Conservation (phyloP, 1,284 basidiomycete genomes). For the Sporisorium iseilematis-ciliati region DNA sequence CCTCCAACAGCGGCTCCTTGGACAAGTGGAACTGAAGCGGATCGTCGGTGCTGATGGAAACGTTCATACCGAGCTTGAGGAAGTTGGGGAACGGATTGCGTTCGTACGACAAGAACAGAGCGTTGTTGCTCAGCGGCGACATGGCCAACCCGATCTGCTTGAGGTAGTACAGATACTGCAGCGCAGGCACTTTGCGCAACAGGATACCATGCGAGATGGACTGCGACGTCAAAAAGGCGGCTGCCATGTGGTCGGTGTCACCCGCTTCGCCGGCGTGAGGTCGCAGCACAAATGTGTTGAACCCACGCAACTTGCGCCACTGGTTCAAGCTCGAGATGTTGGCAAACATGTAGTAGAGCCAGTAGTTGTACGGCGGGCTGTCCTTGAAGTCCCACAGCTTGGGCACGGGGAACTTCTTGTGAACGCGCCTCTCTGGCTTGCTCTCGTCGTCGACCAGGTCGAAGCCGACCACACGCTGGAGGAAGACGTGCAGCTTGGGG, state of each 20-base stretch:
- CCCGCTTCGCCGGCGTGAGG: conserved; percentile 98
- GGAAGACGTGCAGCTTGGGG: conserved; percentile 93
- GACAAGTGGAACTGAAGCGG: conserved; percentile 73
- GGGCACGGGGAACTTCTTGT: conserved; percentile 96
- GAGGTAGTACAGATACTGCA: conserved; percentile 80
- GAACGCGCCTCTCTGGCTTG: conserved; percentile 88
- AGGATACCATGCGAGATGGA: conserved; percentile 99
- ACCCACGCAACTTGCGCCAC: conserved; percentile 86
- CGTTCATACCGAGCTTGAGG: conserved; percentile 95
- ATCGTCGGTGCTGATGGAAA: conserved; percentile 95
- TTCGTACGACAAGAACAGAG: conserved; percentile 95
- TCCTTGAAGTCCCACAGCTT: conserved; percentile 88
- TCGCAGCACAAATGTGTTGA: conserved; percentile 94
- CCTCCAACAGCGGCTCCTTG: conserved; percentile 88
- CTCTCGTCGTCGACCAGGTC: conserved; percentile 98
- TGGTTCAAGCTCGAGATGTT: conserved; percentile 95
- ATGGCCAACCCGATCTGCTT: conserved; percentile 78
- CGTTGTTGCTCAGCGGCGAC: conserved; percentile 98
- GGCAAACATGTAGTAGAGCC: conserved; percentile 94
- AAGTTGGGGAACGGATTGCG: conserved; percentile 97
- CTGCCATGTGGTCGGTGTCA: conserved; percentile 95
- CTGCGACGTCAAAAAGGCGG: conserved; percentile 94
- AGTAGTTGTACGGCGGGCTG: conserved; percentile 94
- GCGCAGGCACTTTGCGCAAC: conserved; percentile 93
- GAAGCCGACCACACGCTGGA: conserved; percentile 95